Percentiles rank a stretch among this genome's conserved stretches.
phyloP scores from a whole-genome alignment of 768 basidiomycete species.

The Ramaria sp. region DNA sequence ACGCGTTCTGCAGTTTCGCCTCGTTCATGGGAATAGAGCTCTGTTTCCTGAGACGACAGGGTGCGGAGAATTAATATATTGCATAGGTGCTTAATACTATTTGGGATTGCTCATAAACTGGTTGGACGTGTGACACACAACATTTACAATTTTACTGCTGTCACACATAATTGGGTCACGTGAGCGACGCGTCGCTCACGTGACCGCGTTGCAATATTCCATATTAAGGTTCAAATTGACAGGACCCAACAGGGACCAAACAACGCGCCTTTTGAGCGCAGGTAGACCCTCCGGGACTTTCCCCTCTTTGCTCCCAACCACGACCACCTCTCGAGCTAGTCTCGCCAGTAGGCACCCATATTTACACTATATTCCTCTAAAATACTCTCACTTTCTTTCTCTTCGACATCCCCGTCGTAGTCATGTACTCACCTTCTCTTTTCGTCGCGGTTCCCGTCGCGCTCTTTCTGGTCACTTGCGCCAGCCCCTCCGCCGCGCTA shows the following conservation, averaged over 20 bases:
- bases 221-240: background rate
- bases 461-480: background rate
- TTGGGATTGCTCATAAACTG: no score
- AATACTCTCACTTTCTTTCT: background rate
- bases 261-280: background rate
- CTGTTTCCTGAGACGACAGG: background rate
- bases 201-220: background rate
- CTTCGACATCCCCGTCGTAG: background rate
- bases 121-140: no score
- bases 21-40: background rate
- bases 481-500: background rate
- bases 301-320: slow-evolving; percentile 2
- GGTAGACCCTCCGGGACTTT: background rate
- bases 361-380: background rate
- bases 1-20: background rate
- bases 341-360: background rate
- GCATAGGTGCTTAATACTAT: no score
- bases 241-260: background rate
- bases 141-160: no score
- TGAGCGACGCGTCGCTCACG: background rate
- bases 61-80: background rate
- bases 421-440: slow-evolving; percentile 1
- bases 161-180: background rate
- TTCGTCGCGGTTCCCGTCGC: slow-evolving; percentile 5
- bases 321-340: slow-evolving; percentile 3